Evolutionary conservation across 768 basidiomycete species (phyloP).

Genomic region (Termitomyces bulborhizus): DNA sequence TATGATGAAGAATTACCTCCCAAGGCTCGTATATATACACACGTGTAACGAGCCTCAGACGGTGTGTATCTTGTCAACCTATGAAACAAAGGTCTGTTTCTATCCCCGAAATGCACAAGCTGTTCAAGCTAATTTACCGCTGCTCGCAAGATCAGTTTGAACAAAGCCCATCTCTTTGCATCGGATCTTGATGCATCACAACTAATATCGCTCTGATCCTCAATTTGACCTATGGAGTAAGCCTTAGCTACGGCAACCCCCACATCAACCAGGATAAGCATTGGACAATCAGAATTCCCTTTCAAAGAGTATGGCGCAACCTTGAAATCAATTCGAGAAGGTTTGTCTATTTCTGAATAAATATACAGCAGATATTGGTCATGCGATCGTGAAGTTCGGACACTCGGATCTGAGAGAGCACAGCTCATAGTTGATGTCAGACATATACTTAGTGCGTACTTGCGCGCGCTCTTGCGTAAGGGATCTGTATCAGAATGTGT

Average conservation of each 20-base stretch:
- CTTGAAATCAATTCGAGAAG: too few species aligned
- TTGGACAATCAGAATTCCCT: neutral
- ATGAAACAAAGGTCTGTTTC: neutral
- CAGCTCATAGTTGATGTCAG: neutral
- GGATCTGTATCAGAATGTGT: neutral
- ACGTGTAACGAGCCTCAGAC: neutral
- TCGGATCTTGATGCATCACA: neutral
- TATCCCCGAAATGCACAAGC: neutral
- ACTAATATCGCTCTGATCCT: neutral
- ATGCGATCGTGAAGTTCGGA: neutral
- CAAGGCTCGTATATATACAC: neutral
- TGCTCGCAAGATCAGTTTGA: neutral
- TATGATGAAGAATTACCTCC: neutral
- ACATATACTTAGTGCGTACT: neutral
- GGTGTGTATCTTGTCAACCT: conserved; percentile 1
- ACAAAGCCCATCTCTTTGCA: neutral
- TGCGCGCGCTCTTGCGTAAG: neutral
- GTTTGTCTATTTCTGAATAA: neutral
- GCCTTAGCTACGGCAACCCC: neutral
- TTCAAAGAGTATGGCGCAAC: neutral
- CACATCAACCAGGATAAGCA: neutral
- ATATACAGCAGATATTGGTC: neutral
- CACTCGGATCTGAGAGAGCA: neutral
- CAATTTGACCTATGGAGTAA: neutral
- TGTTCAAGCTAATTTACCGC: neutral